Percentiles rank a stretch among this genome's conserved stretches.
Conservation (phyloP, 2,329 filamentous ascomycete genomes). For the Pochonia chlamydosporia region DNA sequence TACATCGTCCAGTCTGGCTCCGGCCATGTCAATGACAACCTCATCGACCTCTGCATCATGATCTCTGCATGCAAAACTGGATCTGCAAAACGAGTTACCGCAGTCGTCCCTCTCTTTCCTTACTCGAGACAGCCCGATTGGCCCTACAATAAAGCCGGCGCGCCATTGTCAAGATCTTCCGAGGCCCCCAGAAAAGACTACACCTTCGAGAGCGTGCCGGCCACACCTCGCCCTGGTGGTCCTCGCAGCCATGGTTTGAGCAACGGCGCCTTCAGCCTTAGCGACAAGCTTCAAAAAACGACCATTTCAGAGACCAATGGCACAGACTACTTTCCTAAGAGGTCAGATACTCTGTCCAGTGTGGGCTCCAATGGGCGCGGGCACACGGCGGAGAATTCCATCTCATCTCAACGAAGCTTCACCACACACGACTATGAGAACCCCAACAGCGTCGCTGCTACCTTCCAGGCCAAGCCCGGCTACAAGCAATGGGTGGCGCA, state of each 20-base stretch:
- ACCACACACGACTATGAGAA: constrained; percentile 63
- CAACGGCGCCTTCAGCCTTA: constrained; percentile 63
- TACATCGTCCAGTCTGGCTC: constrained; percentile 96
- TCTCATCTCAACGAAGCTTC: constrained; percentile 42
- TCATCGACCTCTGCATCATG: constrained; percentile 95
- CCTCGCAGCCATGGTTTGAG: constrained; percentile 57
- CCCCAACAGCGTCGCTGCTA: constrained; percentile 45
- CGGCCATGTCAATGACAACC: constrained; percentile 89
- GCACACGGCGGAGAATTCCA: constrained; percentile 32
- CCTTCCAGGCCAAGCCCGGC: constrained; percentile 73
- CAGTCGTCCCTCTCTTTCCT: constrained; percentile 89
- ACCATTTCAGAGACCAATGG: constrained; percentile 40
- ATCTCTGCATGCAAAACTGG: constrained; percentile 96
- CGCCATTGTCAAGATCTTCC: constrained; percentile 71
- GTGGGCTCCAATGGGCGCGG: constrained; percentile 26
- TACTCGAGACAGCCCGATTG: constrained; percentile 96
- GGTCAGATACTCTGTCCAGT: constrained; percentile 30
- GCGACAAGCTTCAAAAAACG: constrained; percentile 67
- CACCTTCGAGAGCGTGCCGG: constrained; percentile 88
- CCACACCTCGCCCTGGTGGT: constrained; percentile 71
- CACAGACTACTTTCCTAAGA: constrained; percentile 26
- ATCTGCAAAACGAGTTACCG: constrained; percentile 87
- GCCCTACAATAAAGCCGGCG: constrained; percentile 92
- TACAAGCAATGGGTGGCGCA: constrained; percentile 99
- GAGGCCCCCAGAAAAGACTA: constrained; percentile 52